phyloP scores from a whole-genome alignment of 2,329 filamentous ascomycete genomes.

The Exophiala spinifera region DNA sequence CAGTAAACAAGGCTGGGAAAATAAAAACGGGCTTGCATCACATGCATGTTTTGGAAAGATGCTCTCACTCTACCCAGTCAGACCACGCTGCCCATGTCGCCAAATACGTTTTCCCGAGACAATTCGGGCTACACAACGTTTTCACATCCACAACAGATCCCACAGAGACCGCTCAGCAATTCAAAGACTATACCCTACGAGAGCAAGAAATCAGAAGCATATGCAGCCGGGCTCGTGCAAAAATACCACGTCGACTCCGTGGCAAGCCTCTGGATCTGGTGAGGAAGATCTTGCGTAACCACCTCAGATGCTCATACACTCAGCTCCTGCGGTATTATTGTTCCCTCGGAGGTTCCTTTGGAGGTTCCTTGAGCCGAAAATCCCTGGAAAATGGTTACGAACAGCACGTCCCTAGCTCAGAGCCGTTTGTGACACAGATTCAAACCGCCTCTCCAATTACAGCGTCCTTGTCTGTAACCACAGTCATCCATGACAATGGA shows the following conservation, averaged over 20 bases:
- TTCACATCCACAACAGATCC: slow-evolving; percentile 69
- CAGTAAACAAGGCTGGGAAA: slow-evolving; percentile 63
- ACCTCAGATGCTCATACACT: slow-evolving; percentile 74
- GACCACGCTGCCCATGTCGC: slow-evolving; percentile 66
- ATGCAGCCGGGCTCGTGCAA: slow-evolving; percentile 6
- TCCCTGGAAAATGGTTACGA: background rate
- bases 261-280: slow-evolving; percentile 61
- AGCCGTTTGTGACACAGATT: slow-evolving; percentile 12
- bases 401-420: slow-evolving; percentile 1
- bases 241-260: slow-evolving; percentile 54
- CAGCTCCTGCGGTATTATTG: slow-evolving; percentile 79
- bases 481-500: slow-evolving; percentile 4
- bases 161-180: slow-evolving; percentile 64
- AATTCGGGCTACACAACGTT: slow-evolving; percentile 89
- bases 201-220: slow-evolving; percentile 68
- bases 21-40: slow-evolving; percentile 74
- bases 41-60: slow-evolving; percentile 80
- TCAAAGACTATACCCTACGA: slow-evolving; percentile 81
- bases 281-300: slow-evolving; percentile 64
- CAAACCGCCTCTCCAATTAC: background rate
- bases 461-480: too few relatives aligned
- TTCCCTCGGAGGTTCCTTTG: slow-evolving; percentile 41
- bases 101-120: slow-evolving; percentile 90
- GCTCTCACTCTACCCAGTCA: slow-evolving; percentile 46
- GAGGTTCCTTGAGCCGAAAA: background rate